Evolutionary conservation across 1,284 basidiomycete genomes (phyloP).

Genomic region (Anthracocystis setariae): DNA sequence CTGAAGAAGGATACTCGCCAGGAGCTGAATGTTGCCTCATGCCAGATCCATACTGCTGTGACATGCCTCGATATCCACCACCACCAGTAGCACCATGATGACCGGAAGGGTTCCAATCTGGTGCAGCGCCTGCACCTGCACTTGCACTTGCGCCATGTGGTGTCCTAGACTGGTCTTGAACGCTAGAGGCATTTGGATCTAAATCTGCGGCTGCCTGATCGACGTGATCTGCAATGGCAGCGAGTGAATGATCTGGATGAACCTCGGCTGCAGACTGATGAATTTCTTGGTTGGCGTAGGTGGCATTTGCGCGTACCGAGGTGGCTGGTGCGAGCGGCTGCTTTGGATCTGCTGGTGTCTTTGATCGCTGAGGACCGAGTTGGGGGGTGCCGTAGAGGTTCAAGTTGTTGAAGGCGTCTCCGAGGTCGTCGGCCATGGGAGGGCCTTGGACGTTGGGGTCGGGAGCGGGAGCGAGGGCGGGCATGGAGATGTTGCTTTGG

Average conservation of each 20-base stretch:
- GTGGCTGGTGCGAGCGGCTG: conserved; percentile 17
- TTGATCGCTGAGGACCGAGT: conserved; percentile 43
- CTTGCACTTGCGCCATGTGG: conserved; percentile 15
- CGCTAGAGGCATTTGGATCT: conserved; percentile 19
- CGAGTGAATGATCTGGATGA: conserved; percentile 53
- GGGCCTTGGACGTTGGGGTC: conserved; percentile 32
- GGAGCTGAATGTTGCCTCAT: conserved; percentile 44
- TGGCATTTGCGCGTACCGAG: conserved; percentile 51
- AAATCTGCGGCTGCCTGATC: conserved; percentile 56
- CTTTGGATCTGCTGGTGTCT: conserved; percentile 27
- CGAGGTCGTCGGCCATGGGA: conserved; percentile 58
- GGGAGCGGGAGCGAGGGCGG: conserved; percentile 46
- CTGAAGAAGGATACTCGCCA: conserved; percentile 23
- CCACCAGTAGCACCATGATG: conserved; percentile 1
- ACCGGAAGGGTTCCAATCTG: conserved; percentile 27
- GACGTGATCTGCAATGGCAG: conserved; percentile 57
- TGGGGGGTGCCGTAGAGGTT: conserved; percentile 49
- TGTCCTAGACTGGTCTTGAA: conserved; percentile 11
- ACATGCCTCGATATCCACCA: conserved; percentile 1
- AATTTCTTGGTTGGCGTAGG: conserved; percentile 60
- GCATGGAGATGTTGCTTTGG: conserved; percentile 61
- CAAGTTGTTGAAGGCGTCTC: conserved; percentile 52
- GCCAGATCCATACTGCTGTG: conserved; percentile 25
- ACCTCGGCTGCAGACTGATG: conserved; percentile 59
- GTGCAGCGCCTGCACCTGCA: conserved; percentile 2